phyloP scores from a whole-genome alignment of 768 basidiomycete genomes.

The Suillus subluteus region DNA sequence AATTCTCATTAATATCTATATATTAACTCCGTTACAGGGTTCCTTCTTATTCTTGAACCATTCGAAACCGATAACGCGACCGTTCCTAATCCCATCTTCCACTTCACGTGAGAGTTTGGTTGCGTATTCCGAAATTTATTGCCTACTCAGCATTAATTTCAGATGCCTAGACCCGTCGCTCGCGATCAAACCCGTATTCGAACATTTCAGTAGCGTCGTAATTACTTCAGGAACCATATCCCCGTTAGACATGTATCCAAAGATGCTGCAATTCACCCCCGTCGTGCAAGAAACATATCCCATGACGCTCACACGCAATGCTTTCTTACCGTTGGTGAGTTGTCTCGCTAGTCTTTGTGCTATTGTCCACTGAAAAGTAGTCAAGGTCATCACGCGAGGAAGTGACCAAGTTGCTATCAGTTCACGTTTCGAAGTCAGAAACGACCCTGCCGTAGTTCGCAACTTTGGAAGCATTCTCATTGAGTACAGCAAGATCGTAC shows the following conservation, averaged over 20 bases:
- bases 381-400: conserved; percentile 93
- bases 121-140: conserved; percentile 1
- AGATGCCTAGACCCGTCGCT: conserved; percentile 98
- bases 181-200: conserved; percentile 97
- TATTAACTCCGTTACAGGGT: conserved; percentile 55
- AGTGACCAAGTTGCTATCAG: conserved; percentile 99
- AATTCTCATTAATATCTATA: conserved; percentile 8
- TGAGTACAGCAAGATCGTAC: conserved; percentile 97
- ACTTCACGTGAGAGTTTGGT: conserved; percentile 75
- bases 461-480: conserved; percentile 98
- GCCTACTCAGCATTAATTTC: conserved; percentile 20
- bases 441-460: conserved; percentile 97
- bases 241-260: conserved; percentile 99
- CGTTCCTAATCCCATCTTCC: conserved; percentile 97
- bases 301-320: conserved; percentile 96
- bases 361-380: not conserved
- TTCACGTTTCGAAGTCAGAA: conserved; percentile 97
- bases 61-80: conserved; percentile 99
- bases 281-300: conserved; percentile 97
- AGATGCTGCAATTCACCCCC: conserved; percentile 98
- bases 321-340: conserved; percentile 90
- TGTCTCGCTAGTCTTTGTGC: not conserved
- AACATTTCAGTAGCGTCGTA: conserved; percentile 96
- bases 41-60: conserved; percentile 94
- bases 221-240: conserved; percentile 99